phyloP scores from a whole-genome alignment of 257 asterid genomes.

The Rehmannia glutinosa region DNA sequence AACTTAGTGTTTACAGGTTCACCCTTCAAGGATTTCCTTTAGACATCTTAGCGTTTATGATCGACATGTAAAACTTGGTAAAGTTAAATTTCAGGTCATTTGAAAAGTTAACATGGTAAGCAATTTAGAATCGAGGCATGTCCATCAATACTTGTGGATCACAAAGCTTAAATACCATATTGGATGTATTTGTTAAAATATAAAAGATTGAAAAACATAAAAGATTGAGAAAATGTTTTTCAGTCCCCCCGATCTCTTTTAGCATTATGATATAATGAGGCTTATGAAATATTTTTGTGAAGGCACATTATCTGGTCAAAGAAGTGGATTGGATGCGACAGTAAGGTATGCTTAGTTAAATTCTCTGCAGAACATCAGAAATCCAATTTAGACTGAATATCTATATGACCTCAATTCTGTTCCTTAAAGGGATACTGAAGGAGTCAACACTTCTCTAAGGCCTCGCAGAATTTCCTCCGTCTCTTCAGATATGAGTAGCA shows the following conservation, averaged over 20 bases:
- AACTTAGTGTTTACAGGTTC: too few relatives aligned
- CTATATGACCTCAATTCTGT: slow-evolving; percentile 7
- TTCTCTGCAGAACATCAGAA: slow-evolving; percentile 2
- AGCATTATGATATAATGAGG: neutral
- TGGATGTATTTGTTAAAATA: too few relatives aligned
- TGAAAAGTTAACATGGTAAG: too few relatives aligned
- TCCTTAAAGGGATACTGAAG: slow-evolving; percentile 51
- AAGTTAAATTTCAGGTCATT: too few relatives aligned
- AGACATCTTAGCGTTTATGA: too few relatives aligned
- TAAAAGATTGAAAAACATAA: too few relatives aligned
- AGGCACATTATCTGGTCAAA: slow-evolving; percentile 53
- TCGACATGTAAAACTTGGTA: too few relatives aligned
- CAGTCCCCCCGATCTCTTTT: slow-evolving; percentile 4
- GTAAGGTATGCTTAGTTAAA: slow-evolving; percentile 45
- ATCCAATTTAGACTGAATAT: slow-evolving; percentile 11
- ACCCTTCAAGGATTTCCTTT: too few relatives aligned
- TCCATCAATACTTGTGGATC: too few relatives aligned
- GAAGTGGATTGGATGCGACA: slow-evolving; percentile 45
- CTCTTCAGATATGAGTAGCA: slow-evolving; percentile 85
- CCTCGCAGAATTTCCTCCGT: slow-evolving; percentile 71
- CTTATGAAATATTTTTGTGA: slow-evolving; percentile 15
- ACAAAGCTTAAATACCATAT: too few relatives aligned
- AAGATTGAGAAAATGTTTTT: too few relatives aligned
- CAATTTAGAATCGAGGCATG: too few relatives aligned
- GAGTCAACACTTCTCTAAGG: slow-evolving; percentile 40